These are phyloP conservation scores for Hymenoscyphus fructigenus DNA, from an alignment of 2,329 filamentous ascomycete genomes.

Conservation along the genomic window DNA sequence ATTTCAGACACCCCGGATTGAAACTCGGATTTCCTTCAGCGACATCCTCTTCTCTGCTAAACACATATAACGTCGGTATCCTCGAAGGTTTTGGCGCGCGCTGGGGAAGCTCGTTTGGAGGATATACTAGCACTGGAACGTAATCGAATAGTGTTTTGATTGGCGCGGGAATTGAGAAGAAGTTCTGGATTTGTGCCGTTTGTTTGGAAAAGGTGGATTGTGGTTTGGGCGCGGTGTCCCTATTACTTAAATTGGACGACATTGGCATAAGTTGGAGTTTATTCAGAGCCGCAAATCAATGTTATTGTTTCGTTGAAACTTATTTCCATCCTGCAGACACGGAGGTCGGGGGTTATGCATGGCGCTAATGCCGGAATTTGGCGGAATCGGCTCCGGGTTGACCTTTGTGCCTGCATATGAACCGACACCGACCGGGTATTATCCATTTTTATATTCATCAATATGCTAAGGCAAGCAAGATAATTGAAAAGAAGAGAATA, in stretches of 20 bases:
- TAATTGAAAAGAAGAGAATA: too few relatives aligned
- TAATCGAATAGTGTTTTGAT: constrained; percentile 80
- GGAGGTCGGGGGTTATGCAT: constrained; percentile 1
- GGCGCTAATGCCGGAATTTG: neutral
- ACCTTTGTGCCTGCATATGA: too few relatives aligned
- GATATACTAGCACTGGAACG: constrained; percentile 77
- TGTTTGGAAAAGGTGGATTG: constrained; percentile 22
- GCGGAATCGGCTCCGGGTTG: neutral
- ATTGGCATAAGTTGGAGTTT: neutral
- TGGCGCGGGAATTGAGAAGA: constrained; percentile 60
- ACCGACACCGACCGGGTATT: neutral
- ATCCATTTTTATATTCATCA: too few relatives aligned
- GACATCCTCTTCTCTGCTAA: constrained; percentile 66
- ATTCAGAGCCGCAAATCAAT: neutral
- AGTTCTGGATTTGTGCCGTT: constrained; percentile 23
- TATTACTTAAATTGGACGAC: neutral
- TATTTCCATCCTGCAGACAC: neutral
- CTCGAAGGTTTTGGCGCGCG: constrained; percentile 51
- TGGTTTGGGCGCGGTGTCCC: neutral
- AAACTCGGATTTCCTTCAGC: constrained; percentile 67
- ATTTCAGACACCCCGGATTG: constrained; percentile 92
- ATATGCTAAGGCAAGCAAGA: neutral
- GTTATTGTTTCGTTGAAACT: neutral
- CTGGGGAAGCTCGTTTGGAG: constrained; percentile 70
- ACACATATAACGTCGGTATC: constrained; percentile 69